Percentiles rank a stretch among this genome's conserved stretches.
Evolutionary conservation across 768 basidiomycete species (phyloP).

Genomic region (Pleurotus cornucopiae): DNA sequence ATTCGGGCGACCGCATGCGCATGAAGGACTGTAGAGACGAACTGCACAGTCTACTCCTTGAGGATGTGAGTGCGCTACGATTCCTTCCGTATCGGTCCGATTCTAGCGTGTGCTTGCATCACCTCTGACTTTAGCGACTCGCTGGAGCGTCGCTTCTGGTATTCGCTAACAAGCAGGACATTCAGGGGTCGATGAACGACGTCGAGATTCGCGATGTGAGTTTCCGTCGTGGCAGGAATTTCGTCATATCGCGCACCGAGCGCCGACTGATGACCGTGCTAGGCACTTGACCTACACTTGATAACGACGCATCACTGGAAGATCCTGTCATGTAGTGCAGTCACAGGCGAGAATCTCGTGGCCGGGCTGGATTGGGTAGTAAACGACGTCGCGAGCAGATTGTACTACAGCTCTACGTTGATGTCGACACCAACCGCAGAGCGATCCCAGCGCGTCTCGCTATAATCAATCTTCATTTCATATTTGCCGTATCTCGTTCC

Average conservation of each 20-base stretch:
- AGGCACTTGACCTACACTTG: slow-evolving; percentile 77
- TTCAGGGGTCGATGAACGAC: slow-evolving; percentile 80
- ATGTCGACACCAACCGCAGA: slow-evolving; percentile 13
- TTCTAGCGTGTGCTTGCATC: neutral
- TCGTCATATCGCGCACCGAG: slow-evolving; percentile 13
- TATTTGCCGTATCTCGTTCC: neutral
- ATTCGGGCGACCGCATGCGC: slow-evolving; percentile 87
- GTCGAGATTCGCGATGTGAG: slow-evolving; percentile 80
- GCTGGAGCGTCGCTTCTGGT: slow-evolving; percentile 95
- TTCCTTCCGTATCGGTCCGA: slow-evolving; percentile 5
- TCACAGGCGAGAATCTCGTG: slow-evolving; percentile 82
- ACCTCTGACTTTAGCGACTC: slow-evolving; percentile 56
- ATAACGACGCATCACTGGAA: slow-evolving; percentile 90
- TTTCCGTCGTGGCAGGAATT: slow-evolving; percentile 11
- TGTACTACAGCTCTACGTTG: slow-evolving; percentile 72
- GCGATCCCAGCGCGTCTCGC: neutral
- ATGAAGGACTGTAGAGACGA: slow-evolving; percentile 89
- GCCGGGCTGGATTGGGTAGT: slow-evolving; percentile 92
- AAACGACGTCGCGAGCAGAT: slow-evolving; percentile 76
- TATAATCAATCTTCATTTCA: neutral
- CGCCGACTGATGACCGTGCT: slow-evolving; percentile 12
- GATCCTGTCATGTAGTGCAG: slow-evolving; percentile 89
- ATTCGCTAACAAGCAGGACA: slow-evolving; percentile 98
- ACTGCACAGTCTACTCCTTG: slow-evolving; percentile 77
- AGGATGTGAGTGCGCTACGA: slow-evolving; percentile 67